Percentiles rank a stretch among this genome's conserved stretches.
Conservation (phyloP, 257 asterid genomes). For the Paraleonurus japonicus region DNA sequence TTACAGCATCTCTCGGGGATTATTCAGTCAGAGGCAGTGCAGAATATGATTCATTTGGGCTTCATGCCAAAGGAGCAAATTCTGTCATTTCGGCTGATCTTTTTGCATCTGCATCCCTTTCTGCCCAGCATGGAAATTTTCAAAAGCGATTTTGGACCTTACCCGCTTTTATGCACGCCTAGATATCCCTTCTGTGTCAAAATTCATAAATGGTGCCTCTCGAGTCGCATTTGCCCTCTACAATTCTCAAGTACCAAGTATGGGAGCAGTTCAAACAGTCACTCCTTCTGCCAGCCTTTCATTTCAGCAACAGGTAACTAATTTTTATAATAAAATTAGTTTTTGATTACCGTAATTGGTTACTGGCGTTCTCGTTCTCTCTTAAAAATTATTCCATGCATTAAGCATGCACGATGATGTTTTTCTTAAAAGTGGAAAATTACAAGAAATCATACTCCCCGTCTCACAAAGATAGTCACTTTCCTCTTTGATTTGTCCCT, state of each 20-base stretch:
- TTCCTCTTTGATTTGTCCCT: no score
- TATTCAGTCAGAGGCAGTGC: conserved; percentile 38
- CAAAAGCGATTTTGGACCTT: conserved; percentile 64
- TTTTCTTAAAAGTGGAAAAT: no score
- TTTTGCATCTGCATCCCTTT: conserved; percentile 57
- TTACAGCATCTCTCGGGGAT: conserved; percentile 57
- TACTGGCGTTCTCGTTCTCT: not conserved
- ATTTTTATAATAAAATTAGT: not conserved
- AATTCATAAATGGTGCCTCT: conserved; percentile 51
- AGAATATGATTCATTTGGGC: conserved; percentile 29
- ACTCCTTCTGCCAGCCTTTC: conserved; percentile 66
- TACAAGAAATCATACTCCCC: no score
- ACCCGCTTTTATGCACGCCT: conserved; percentile 55
- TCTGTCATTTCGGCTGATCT: conserved; percentile 58
- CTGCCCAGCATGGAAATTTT: conserved; percentile 75
- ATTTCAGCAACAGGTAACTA: conserved; percentile 84
- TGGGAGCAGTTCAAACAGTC: conserved; percentile 50
- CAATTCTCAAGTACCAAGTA: conserved; percentile 46
- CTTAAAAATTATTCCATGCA: not conserved
- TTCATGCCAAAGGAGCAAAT: conserved; percentile 44
- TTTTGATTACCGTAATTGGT: not conserved
- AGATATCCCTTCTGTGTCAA: conserved; percentile 64
- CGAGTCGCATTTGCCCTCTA: conserved; percentile 52
- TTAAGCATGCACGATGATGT: not conserved
- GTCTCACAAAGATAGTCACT: no score